phyloP scores from a whole-genome alignment of 257 asterid genomes.

The Nicotiana noctiflora region DNA sequence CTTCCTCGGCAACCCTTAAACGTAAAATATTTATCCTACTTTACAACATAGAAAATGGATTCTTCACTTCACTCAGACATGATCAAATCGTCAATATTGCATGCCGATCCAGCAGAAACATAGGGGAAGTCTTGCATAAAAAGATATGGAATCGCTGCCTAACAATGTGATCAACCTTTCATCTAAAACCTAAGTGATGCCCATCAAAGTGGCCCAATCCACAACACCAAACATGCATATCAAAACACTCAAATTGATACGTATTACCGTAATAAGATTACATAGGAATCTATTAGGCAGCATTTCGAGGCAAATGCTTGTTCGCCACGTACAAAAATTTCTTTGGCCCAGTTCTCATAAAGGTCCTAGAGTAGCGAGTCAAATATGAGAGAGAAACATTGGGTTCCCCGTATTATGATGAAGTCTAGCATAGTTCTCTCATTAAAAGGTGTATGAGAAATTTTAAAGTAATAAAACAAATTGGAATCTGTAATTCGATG shows the following conservation, averaged over 20 bases:
- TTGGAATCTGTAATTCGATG: too few species aligned
- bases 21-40: background rate
- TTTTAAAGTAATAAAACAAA: too few species aligned
- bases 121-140: background rate
- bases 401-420: too few species aligned
- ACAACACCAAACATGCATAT: background rate
- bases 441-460: too few species aligned
- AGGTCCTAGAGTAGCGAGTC: too few species aligned
- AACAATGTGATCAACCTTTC: background rate
- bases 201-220: background rate
- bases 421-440: too few species aligned
- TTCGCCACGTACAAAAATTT: too few species aligned
- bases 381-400: too few species aligned
- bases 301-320: background rate
- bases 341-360: too few species aligned
- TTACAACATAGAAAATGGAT: background rate
- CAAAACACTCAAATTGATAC: background rate
- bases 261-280: background rate
- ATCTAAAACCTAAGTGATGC: background rate
- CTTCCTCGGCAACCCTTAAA: background rate
- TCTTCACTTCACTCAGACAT: background rate
- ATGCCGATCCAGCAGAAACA: background rate
- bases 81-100: background rate
- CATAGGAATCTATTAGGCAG: background rate
- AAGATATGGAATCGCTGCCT: background rate